Evolutionary conservation across 2,329 filamentous ascomycete species (phyloP).

Genomic region (Intubia oerlemansii): DNA sequence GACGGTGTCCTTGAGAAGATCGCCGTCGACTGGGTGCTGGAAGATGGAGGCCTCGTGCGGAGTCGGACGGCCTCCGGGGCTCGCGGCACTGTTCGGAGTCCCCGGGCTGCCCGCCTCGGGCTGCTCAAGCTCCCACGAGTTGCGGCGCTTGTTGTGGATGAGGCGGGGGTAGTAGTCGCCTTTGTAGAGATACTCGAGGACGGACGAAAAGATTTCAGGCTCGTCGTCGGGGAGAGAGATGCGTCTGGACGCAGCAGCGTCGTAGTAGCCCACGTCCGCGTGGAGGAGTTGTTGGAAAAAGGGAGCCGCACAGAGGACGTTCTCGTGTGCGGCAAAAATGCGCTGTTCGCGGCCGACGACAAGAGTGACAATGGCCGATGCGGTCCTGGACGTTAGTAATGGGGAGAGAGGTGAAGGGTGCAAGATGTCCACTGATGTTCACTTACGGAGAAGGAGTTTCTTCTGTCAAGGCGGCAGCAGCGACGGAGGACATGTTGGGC

Average conservation of each 20-base stretch:
- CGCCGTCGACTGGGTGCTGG: conserved; percentile 38
- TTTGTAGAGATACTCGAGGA: conserved; percentile 95
- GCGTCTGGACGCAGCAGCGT: conserved; percentile 34
- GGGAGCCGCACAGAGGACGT: conserved; percentile 56
- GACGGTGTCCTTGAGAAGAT: conserved; percentile 76
- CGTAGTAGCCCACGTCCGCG: conserved; percentile 31
- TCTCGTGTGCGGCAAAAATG: conserved; percentile 81
- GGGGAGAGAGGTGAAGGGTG: no score
- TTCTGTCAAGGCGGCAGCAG: conserved; percentile 11
- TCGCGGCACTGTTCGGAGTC: no score
- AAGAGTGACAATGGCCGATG: conserved; percentile 56
- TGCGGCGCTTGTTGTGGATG: conserved; percentile 58
- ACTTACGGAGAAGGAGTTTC: no score
- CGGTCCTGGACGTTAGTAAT: no score
- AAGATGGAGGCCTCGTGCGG: conserved; percentile 43
- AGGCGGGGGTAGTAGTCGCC: conserved; percentile 86
- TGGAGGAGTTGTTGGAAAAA: conserved; percentile 52
- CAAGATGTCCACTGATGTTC: no score
- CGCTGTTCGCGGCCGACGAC: conserved; percentile 63
- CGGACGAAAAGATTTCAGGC: conserved; percentile 78
- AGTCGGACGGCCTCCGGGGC: no score
- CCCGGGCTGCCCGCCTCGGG: conserved; percentile 15
- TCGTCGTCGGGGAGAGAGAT: conserved; percentile 56
- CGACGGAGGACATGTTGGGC: conserved; percentile 23
- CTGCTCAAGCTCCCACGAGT: conserved; percentile 67